A percentile compares a stretch with the other conserved stretches of the same genome.
Evolutionary conservation across 768 basidiomycete species (phyloP).

Genomic region (Mycena haematopus): DNA sequence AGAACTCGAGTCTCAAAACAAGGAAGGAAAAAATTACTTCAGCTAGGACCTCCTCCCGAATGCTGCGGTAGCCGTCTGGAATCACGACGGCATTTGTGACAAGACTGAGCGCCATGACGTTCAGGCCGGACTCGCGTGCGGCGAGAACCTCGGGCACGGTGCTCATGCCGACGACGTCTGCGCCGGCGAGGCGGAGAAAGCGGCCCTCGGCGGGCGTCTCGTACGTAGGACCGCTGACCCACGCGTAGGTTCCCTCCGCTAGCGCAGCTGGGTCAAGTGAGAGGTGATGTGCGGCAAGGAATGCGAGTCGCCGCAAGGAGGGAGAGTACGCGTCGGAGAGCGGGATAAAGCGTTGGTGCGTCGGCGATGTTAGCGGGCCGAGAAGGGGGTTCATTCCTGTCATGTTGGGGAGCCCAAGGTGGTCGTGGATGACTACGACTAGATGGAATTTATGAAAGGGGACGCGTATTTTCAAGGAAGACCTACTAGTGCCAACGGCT

Average conservation of each 20-base stretch:
- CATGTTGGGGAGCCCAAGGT: conserved; percentile 80
- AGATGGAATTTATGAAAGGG: conserved; percentile 21
- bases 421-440: conserved; percentile 89
- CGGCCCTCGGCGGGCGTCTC: conserved; percentile 89
- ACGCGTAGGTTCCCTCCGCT: conserved; percentile 86
- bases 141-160: conserved; percentile 90
- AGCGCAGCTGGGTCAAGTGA: conserved; percentile 59
- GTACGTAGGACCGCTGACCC: conserved; percentile 91
- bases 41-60: conserved; percentile 76
- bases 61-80: conserved; percentile 67
- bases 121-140: conserved; percentile 75
- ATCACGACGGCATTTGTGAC: conserved; percentile 89
- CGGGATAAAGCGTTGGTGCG: conserved; percentile 79
- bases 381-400: conserved; percentile 81
- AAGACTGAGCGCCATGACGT: conserved; percentile 80
- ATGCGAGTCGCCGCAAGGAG: conserved; percentile 70
- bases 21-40: conserved; percentile 57
- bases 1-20: not conserved
- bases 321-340: conserved; percentile 85
- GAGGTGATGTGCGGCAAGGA: conserved; percentile 73
- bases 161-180: conserved; percentile 94
- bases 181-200: conserved; percentile 75
- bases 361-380: conserved; percentile 66
- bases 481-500: conserved; percentile 81
- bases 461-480: not conserved